Base-by-base conservation (phyloP, 169 alveolate genomes). In the Eimeria necatrix region DNA sequence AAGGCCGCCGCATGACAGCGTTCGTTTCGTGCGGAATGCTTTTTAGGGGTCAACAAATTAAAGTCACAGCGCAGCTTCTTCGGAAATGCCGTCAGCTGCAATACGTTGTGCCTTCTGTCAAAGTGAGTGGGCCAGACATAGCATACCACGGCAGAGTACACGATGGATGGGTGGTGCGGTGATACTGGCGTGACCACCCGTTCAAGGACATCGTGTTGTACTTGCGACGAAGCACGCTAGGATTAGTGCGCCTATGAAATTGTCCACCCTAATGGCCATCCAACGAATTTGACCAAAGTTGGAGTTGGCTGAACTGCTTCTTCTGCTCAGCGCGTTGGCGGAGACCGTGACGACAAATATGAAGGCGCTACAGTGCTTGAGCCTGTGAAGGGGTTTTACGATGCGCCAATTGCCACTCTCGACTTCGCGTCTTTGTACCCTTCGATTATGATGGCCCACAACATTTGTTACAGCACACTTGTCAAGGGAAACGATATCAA, bases 381-480 rank as follows among this genome's bases (percentile, higher is more conserved):
- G 64, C 99, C 99, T 0, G 91, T 96, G 95, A 81, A 98, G 91
- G 99, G 99, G 3, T 99, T 98, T 96, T 99, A 99, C 95, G 97
- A 98, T n/a, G 96, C 97, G 93, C 99, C 99, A 22, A 98, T 99
- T 56, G 99, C 99, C 4, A 99, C 99, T 24, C 97, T 99, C 68
- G 99, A 99, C 96, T 99, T 99, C 96, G 99, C 99, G 46, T 99
- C 99, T 59, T 98, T 99, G 88, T 99, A 99, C 97, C 99, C 99
- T 26, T 98, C 99, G 22, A 99, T 99, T 95, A 99, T 99, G 99
- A 99, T 99, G 95, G 99, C 99, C 20, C 99, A 99, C 96, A 99
- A 99, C 96, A 96, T 99, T 80, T 99, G 99, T 96, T 99, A 99
- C 96, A 98, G 99, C 80, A 99, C 99, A 5, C 96, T 99, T 52